These are phyloP conservation scores for Phytophthora colocasiae DNA, from an alignment of 352 stramenopile genomes.

Conservation along the genomic window DNA sequence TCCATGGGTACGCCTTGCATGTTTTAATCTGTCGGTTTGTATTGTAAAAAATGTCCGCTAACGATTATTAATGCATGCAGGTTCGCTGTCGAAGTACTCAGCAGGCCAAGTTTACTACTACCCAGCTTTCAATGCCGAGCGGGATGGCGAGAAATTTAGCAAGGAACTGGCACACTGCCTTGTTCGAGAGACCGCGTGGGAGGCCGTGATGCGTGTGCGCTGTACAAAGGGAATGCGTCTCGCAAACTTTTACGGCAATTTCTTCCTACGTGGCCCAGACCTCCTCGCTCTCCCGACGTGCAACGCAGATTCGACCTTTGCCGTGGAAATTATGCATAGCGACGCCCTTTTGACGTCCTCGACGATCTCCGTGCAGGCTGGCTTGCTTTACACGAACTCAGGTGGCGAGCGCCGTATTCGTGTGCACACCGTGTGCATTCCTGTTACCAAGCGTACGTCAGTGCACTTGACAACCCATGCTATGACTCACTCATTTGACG, in stretches of 20 bases:
- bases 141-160: constrained; percentile 94
- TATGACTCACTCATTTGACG: constrained; percentile 5
- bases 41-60: constrained; percentile 14
- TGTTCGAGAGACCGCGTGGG: constrained; percentile 93
- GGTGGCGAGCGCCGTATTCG: constrained; percentile 97
- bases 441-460: constrained; percentile 87
- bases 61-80: constrained; percentile 29
- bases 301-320: constrained; percentile 96
- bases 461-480: background rate
- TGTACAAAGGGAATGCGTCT: constrained; percentile 98
- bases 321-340: constrained; percentile 97
- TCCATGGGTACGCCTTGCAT: constrained; percentile 77
- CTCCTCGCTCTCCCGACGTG: constrained; percentile 97
- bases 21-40: background rate
- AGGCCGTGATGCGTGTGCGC: constrained; percentile 98
- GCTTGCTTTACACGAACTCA: constrained; percentile 98
- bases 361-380: constrained; percentile 96
- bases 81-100: constrained; percentile 96
- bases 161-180: constrained; percentile 93
- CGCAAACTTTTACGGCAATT: constrained; percentile 99
- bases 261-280: constrained; percentile 97
- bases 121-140: constrained; percentile 91
- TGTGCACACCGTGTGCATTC: constrained; percentile 97
- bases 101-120: constrained; percentile 98
- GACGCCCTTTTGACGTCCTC: constrained; percentile 94